Base-by-base conservation (phyloP, 1,284 basidiomycete genomes). In the Rhodotorula sp. region DNA sequence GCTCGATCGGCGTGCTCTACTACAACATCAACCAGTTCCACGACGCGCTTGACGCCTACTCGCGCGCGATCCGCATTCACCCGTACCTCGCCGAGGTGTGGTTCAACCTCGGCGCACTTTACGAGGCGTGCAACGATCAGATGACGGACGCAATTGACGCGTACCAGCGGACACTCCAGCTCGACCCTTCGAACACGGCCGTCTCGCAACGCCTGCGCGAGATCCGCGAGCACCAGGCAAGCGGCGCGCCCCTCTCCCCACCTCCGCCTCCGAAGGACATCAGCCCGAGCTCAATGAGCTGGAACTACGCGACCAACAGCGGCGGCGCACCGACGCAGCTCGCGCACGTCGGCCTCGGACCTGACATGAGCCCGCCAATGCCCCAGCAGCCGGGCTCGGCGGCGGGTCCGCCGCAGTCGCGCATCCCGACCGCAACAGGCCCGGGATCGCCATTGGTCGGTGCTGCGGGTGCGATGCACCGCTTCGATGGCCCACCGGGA, bases 11-110 rank as follows among this genome's bases (percentile, higher is more conserved):
- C 67, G 96, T 99, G 0, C 87, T 99, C 2, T 99, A 99, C 82
- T 99, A 97, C 86, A 95, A 98, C 82, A 99, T 99, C 85, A 97
- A 96, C 83, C 97, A 99, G 82, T 99, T 92, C 84, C 91, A 94
- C 63, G 96, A 99, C 81, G 95, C 96, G 0, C 88, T 99, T 41
- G 96, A 99, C 79, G 96, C 97, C 19, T 99, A 99, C 82, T 98
- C 95, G 41, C 91, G 95, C 25, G 96, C 96, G 13, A 99, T 99
- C 79, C 89, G 95, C 71, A 94, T 99, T 83, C 98, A 99, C 80
- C 96, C 96, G 0, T 99, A 97, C 85, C 98, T 99, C 77, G 94
- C 93, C 62, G 96, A 99, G 82, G 96, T 99, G 7, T 99, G 97
- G 96, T 98, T 95, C 83, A 95, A 99, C 83, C 88, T 99, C 37